Evolutionary conservation across 805 yeast genomes (phyloP).

Genomic region (Candida montana): DNA sequence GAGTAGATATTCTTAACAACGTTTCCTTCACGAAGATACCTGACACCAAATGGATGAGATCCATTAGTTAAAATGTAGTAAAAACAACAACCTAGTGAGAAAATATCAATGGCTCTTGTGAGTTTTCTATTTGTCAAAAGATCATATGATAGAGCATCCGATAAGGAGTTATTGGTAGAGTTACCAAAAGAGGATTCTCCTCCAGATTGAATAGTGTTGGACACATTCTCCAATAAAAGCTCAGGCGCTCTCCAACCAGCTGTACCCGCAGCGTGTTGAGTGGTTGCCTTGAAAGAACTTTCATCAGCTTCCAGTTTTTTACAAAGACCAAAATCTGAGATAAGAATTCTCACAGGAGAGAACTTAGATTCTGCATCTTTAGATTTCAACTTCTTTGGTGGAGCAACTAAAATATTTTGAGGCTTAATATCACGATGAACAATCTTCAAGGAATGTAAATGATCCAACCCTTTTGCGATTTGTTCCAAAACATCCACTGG

Average conservation of each 20-base stretch:
- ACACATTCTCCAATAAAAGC: conserved; percentile 41
- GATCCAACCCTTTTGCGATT: conserved; percentile 77
- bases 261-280: conserved; percentile 92
- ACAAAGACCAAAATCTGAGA: conserved; percentile 95
- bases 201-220: conserved; percentile 11
- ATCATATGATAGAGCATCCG: conserved; percentile 34
- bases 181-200: conserved; percentile 21
- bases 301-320: conserved; percentile 89
- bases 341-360: conserved; percentile 60
- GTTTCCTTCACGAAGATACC: conserved; percentile 82
- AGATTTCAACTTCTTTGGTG: conserved; percentile 42
- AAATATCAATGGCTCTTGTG: conserved; percentile 88
- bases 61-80: conserved; percentile 82
- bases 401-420: conserved; percentile 83
- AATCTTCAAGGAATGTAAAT: conserved; percentile 82
- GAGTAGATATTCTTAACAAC: conserved; percentile 62
- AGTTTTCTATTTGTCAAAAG: conserved; percentile 49
- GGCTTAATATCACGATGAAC: conserved; percentile 96
- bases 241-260: conserved; percentile 99
- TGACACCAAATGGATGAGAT: conserved; percentile 91
- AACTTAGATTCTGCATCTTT: conserved; percentile 19
- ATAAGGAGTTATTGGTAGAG: conserved; percentile 19
- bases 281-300: conserved; percentile 87
- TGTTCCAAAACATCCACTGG: conserved; percentile 60
- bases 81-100: conserved; percentile 92